phyloP scores from a whole-genome alignment of 2,329 filamentous ascomycete species.

The Colletotrichum sublineola region DNA sequence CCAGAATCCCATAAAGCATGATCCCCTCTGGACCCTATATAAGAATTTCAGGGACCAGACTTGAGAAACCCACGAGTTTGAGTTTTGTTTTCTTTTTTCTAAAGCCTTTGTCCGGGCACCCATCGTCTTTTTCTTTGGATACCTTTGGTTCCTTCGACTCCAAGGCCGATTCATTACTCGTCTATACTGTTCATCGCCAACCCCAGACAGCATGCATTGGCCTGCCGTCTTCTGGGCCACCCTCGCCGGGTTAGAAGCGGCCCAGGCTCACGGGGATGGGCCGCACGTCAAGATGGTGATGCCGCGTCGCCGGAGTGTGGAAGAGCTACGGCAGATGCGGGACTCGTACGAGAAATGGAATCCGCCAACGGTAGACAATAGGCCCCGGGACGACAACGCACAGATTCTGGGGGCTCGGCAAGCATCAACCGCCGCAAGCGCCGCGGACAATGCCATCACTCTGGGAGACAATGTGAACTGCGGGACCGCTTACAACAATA shows the following conservation, averaged over 20 bases:
- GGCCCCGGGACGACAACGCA: background rate
- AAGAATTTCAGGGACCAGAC: background rate
- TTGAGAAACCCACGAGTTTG: background rate
- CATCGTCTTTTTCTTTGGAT: no score
- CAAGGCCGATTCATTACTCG: no score
- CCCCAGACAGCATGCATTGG: conserved; percentile 46
- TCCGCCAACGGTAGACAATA: conserved; percentile 44
- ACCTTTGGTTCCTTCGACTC: no score
- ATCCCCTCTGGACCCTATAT: background rate
- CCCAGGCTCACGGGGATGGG: conserved; percentile 44
- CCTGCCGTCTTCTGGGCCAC: conserved; percentile 45
- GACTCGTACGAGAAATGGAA: conserved; percentile 45
- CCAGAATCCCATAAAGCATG: no score
- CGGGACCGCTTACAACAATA: conserved; percentile 46
- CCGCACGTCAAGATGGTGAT: conserved; percentile 36
- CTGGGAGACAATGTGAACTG: conserved; percentile 43
- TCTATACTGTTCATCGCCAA: no score
- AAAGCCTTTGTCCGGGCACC: background rate
- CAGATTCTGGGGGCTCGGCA: conserved; percentile 42
- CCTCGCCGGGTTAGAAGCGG: conserved; percentile 45
- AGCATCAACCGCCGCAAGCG: background rate
- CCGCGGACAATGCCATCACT: background rate
- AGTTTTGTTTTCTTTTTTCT: background rate
- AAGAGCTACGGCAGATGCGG: conserved; percentile 20
- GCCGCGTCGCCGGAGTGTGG: conserved; percentile 4